A percentile compares a stretch with the other conserved stretches of the same genome.
Conservation (phyloP, 305 asterid genomes). For the Fraxinus platypoda region DNA sequence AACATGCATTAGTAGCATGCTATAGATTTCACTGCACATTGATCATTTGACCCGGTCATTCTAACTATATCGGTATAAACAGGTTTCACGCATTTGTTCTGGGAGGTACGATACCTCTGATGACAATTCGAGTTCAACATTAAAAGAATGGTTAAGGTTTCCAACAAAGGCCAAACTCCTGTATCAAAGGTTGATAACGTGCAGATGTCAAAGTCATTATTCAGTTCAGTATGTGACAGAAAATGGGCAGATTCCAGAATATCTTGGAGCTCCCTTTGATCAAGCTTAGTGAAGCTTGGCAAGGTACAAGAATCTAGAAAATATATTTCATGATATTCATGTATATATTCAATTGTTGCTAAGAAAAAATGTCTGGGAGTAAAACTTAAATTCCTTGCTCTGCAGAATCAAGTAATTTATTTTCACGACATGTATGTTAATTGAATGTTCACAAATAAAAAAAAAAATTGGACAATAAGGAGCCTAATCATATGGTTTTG, state of each 20-base stretch:
- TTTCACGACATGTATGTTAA: background rate
- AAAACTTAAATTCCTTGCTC: background rate
- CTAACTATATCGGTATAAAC: constrained; percentile 16
- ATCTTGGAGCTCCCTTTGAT: constrained; percentile 54
- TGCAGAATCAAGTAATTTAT: background rate
- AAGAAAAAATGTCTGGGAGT: background rate
- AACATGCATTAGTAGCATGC: background rate
- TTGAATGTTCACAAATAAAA: background rate
- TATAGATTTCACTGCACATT: background rate
- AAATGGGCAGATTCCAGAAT: constrained; percentile 55
- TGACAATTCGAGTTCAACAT: constrained; percentile 39
- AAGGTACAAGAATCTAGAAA: constrained; percentile 42
- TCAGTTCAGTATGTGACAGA: constrained; percentile 35
- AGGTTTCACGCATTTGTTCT: constrained; percentile 69
- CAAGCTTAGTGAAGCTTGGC: constrained; percentile 52
- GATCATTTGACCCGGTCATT: background rate
- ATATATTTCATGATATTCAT: background rate
- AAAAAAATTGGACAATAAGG: background rate
- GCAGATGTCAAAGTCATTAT: constrained; percentile 27
- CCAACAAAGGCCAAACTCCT: constrained; percentile 33
- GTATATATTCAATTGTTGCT: background rate
- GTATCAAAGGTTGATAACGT: constrained; percentile 24
- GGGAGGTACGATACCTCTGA: constrained; percentile 53
- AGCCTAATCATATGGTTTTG: background rate
- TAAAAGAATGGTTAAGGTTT: constrained; percentile 29